phyloP scores from a whole-genome alignment of 352 stramenopile genomes.

The Halophytophthora batemanensis region DNA sequence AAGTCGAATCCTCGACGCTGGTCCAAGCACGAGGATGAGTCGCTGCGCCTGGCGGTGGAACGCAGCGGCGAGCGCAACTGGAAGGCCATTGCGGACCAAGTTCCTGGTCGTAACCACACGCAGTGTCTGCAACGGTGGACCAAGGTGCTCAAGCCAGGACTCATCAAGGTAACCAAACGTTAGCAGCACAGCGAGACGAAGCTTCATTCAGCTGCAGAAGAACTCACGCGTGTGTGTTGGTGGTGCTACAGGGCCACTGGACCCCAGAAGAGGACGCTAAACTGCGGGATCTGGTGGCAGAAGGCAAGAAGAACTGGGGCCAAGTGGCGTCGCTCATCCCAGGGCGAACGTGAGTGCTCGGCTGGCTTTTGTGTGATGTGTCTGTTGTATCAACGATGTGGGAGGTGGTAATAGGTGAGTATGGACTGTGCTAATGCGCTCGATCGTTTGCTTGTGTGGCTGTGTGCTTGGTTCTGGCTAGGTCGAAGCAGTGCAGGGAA shows the following conservation, averaged over 20 bases:
- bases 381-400: no score
- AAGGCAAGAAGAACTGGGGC: constrained; percentile 91
- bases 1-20: constrained; percentile 83
- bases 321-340: constrained; percentile 81
- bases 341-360: constrained; percentile 65
- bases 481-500: constrained; percentile 91
- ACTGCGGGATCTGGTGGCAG: constrained; percentile 74
- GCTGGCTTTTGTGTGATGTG: not conserved
- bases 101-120: constrained; percentile 89
- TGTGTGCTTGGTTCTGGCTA: constrained; percentile 28
- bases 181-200: not conserved
- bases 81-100: constrained; percentile 90
- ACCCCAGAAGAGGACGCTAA: constrained; percentile 89
- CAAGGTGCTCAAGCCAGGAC: constrained; percentile 91
- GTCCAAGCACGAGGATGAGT: constrained; percentile 87
- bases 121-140: constrained; percentile 93
- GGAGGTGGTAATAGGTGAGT: no score
- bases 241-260: constrained; percentile 79
- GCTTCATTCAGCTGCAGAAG: not conserved
- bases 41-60: constrained; percentile 77
- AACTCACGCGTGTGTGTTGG: not conserved
- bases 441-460: not conserved
- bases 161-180: constrained; percentile 81
- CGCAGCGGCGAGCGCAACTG: constrained; percentile 85
- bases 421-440: not conserved